phyloP scores from a whole-genome alignment of 2,329 filamentous ascomycete species.

The Sporothrix euskadiensis region DNA sequence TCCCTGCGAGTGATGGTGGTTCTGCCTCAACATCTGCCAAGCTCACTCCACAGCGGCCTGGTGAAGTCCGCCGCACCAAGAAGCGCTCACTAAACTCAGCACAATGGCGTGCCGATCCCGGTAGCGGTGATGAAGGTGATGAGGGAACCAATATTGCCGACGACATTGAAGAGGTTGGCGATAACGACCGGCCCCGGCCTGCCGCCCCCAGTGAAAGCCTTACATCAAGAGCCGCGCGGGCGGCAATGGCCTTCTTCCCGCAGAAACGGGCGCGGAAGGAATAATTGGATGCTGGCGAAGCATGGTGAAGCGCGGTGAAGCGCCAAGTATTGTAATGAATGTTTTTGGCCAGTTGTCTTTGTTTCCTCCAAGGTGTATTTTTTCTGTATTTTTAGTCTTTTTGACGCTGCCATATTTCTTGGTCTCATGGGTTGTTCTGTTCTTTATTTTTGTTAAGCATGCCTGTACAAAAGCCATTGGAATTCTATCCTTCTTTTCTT shows the following conservation, averaged over 20 bases:
- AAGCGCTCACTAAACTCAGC: slow-evolving; percentile 26
- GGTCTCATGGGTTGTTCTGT: background rate
- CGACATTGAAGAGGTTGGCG: slow-evolving; percentile 29
- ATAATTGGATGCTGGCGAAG: background rate
- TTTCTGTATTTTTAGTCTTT: slow-evolving; percentile 1
- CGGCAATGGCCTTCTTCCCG: background rate
- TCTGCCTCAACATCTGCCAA: background rate
- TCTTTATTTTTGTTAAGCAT: background rate
- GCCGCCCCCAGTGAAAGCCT: background rate
- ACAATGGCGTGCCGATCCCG: slow-evolving; percentile 1
- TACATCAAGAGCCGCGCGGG: background rate
- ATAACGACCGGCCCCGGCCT: background rate
- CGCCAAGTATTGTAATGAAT: background rate
- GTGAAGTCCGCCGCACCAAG: slow-evolving; percentile 21
- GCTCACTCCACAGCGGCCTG: background rate
- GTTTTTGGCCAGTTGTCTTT: background rate
- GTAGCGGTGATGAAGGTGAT: background rate
- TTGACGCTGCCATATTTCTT: background rate
- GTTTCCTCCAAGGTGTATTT: background rate
- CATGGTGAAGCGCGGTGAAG: background rate
- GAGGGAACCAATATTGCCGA: slow-evolving; percentile 7
- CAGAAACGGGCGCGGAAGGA: slow-evolving; percentile 22
- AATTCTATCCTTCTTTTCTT: background rate
- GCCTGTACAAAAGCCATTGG: background rate
- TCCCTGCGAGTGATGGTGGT: background rate